These are phyloP conservation scores for Tuctoria greenei DNA, from an alignment of 176 grass and related monocot species.

Conservation along the genomic window DNA sequence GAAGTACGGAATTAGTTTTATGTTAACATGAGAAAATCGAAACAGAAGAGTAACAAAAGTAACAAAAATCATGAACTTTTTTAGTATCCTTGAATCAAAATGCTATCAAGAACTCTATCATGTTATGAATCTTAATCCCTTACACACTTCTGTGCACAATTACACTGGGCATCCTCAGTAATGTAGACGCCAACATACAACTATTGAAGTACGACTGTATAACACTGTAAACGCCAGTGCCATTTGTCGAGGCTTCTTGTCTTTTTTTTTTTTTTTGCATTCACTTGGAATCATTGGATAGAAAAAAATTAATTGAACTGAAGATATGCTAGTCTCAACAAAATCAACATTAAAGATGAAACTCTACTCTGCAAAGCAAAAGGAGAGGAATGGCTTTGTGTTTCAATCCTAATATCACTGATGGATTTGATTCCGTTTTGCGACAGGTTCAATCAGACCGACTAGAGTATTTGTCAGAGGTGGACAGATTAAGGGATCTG, in stretches of 20 bases:
- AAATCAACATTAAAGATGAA: neutral
- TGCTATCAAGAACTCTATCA: neutral
- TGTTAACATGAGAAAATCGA: neutral
- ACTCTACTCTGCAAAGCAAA: neutral
- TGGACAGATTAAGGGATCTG: neutral
- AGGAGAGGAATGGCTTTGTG: neutral
- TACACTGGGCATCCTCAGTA: neutral
- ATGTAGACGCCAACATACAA: neutral
- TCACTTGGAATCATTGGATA: neutral
- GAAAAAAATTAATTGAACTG: neutral
- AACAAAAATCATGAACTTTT: neutral
- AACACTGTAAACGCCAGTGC: neutral
- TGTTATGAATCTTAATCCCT: neutral
- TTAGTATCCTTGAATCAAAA: neutral
- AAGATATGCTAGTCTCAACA: neutral
- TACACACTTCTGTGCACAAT: neutral
- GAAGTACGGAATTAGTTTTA: neutral
- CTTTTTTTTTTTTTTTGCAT: neutral
- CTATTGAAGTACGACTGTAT: neutral
- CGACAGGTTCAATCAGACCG: neutral
- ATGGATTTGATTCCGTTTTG: neutral
- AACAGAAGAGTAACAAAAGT: neutral
- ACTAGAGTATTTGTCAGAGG: neutral
- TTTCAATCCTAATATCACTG: neutral
- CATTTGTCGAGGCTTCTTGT: neutral